These are phyloP conservation scores for Fusarium verrucosum DNA, from an alignment of 2,329 filamentous ascomycete genomes.

Conservation along the genomic window DNA sequence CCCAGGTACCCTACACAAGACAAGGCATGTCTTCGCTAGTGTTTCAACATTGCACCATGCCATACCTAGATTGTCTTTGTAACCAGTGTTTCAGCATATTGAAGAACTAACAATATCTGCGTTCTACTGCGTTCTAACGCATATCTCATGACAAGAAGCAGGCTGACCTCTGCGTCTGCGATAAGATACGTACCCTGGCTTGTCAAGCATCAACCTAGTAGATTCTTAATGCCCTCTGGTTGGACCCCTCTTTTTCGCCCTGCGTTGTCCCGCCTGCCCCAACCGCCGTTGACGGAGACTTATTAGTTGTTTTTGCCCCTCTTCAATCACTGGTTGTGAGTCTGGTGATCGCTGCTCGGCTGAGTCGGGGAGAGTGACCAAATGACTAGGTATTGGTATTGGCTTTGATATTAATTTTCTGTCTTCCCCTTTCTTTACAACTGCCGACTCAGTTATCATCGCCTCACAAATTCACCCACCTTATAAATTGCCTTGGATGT, in stretches of 20 bases:
- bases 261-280: constrained; percentile 7
- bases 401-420: background rate
- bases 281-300: constrained; percentile 7
- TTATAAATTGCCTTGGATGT: background rate
- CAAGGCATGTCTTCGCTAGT: background rate
- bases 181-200: constrained; percentile 23
- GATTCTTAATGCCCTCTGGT: too few relatives aligned
- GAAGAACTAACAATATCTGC: background rate
- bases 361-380: constrained; percentile 37
- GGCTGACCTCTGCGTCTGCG: background rate
- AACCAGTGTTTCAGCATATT: background rate
- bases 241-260: constrained; percentile 24
- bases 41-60: background rate
- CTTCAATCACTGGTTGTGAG: constrained; percentile 36
- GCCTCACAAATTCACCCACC: background rate
- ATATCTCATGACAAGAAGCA: background rate
- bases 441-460: background rate
- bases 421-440: background rate
- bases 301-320: constrained; percentile 28
- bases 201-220: too few relatives aligned
- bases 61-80: background rate
- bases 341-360: constrained; percentile 44
- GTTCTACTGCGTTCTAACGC: background rate
- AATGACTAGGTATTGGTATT: constrained; percentile 27
- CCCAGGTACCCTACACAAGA: background rate